phyloP scores from a whole-genome alignment of 768 basidiomycete genomes.

The Suillus lakei region DNA sequence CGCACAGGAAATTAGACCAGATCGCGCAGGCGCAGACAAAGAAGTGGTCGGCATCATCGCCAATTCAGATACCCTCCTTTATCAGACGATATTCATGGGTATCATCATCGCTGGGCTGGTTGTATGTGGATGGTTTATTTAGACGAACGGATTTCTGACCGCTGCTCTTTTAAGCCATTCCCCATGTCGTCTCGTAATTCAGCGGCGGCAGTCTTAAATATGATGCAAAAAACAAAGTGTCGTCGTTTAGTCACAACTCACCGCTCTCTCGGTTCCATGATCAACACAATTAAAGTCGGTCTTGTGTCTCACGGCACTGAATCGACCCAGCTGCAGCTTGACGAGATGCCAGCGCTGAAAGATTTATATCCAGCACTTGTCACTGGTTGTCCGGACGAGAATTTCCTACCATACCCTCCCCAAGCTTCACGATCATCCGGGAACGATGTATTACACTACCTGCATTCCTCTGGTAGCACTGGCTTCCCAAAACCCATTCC shows the following conservation, averaged over 20 bases:
- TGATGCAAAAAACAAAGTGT: slow-evolving; percentile 29
- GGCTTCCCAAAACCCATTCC: slow-evolving; percentile 54
- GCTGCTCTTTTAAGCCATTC: slow-evolving; percentile 34
- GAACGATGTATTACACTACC: slow-evolving; percentile 46
- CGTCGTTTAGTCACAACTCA: slow-evolving; percentile 22
- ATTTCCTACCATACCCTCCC: slow-evolving; percentile 23
- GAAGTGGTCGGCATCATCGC: slow-evolving; percentile 31
- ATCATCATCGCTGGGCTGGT: slow-evolving; percentile 45
- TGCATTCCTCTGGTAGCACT: slow-evolving; percentile 56
- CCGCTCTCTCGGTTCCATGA: slow-evolving; percentile 22
- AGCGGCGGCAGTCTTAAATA: slow-evolving; percentile 38
- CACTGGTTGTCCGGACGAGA: slow-evolving; percentile 26
- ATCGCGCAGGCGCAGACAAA: slow-evolving; percentile 25
- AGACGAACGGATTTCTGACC: slow-evolving; percentile 28
- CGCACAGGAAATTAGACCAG: slow-evolving; percentile 41
- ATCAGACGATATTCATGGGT: slow-evolving; percentile 39
- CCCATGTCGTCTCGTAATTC: slow-evolving; percentile 48
- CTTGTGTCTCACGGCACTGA: slow-evolving; percentile 4
- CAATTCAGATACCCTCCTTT: slow-evolving; percentile 38
- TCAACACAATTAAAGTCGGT: slow-evolving; percentile 12
- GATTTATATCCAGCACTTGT: slow-evolving; percentile 48
- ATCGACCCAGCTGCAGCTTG: slow-evolving; percentile 10
- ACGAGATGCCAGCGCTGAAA: slow-evolving; percentile 24
- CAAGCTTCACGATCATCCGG: slow-evolving; percentile 19
- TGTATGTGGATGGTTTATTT: slow-evolving; percentile 33